Base-by-base conservation (phyloP, 139 green algal species). In the Eudorina sp. region DNA sequence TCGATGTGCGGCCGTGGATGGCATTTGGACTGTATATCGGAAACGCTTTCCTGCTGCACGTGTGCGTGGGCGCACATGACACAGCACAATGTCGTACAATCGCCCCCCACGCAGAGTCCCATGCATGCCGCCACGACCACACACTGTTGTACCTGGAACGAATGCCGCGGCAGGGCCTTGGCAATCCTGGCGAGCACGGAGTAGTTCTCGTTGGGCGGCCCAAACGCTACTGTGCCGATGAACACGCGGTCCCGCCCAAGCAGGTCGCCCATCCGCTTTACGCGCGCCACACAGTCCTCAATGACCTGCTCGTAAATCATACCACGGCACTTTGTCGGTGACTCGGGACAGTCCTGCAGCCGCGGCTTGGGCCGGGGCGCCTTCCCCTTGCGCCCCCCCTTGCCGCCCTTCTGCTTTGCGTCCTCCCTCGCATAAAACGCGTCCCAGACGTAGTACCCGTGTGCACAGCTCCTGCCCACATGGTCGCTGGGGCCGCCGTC, bases 401-500 rank as follows among this genome's bases (percentile, higher is more conserved):
- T n/a, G 31, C n/a, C 11, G 29, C n/a, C 41, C 31, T 16, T 16
- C 66, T 31, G 3, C 31, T 34, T 7, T n/a, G n/a, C n/a, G n/a
- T n/a, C n/a, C n/a, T n/a, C n/a, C n/a, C n/a, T n/a, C n/a, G 0
- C 58, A 21, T 27, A 68, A 43, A 60, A 6, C 6, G 34, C 76
- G 3, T 38, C n/a, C 76, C 76, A 84, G 3, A 84, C 76, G 23
- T 21, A 18, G 53, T 53, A 70, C 21, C 53, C 74, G 46, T 82
- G 74, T 6, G 11, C 9, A n/a, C 74, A 62, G 13, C 7, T n/a
- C 46, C 62, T 81, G 5, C 53, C 29, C n/a, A 41, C 60, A 38
- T 86, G 78, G 55, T 93, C 90, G 76, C 90, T 93, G 46, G 90
- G 90, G 9, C 75, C 85, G 23, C 90, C 90, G 68, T 93, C 90